A percentile compares a stretch with the other conserved stretches of the same genome.
These are phyloP conservation scores for Quercus lobata DNA, from an alignment of 331 rosid species.

Conservation along the genomic window DNA sequence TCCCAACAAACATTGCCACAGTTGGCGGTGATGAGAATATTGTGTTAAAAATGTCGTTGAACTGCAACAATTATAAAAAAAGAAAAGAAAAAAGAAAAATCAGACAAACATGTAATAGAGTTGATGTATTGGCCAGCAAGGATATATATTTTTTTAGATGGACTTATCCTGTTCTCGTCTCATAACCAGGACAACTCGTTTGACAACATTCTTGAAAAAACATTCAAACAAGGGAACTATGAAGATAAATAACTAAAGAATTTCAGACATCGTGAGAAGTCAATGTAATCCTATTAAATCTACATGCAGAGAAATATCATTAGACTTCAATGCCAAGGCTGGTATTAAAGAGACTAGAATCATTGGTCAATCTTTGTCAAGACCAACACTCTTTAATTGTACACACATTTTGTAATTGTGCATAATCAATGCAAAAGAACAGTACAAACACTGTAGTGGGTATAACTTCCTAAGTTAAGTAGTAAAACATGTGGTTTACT, in stretches of 20 bases:
- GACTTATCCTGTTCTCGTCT: not conserved
- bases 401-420: not conserved
- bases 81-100: not conserved
- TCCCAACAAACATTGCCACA: conserved; percentile 81
- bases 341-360: not conserved
- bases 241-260: not conserved
- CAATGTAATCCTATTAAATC: not conserved
- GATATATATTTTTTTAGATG: not conserved
- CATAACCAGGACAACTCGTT: not conserved
- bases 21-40: conserved; percentile 84
- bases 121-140: not conserved
- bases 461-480: not conserved
- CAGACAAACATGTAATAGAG: not conserved
- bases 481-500: not conserved
- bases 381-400: not conserved
- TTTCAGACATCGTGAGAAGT: not conserved
- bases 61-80: conserved; percentile 47
- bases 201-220: not conserved
- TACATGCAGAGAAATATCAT: not conserved
- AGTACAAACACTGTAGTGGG: not conserved
- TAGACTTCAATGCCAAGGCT: not conserved
- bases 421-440: not conserved
- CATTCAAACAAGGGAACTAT: not conserved
- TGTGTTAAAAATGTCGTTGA: conserved; percentile 77
- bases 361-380: not conserved